Conservation (phyloP, 139 green algal species). For the Picochlorum costavermella region DNA sequence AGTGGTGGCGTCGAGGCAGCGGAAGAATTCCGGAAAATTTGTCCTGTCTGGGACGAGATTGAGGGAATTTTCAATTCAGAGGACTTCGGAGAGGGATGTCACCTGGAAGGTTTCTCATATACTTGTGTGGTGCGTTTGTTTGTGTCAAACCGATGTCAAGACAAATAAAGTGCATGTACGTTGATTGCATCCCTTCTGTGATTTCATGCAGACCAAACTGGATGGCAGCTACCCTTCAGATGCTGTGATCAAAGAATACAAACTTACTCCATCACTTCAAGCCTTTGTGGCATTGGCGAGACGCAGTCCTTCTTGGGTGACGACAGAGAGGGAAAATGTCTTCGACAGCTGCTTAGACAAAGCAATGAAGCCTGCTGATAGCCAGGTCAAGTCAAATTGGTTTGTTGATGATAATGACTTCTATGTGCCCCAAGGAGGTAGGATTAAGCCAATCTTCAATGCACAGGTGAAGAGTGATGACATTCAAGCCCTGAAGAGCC, state of each 20-base stretch:
- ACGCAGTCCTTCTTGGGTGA: neutral
- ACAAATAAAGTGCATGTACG: no score
- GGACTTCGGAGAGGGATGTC: neutral
- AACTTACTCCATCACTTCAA: neutral
- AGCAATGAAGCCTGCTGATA: neutral
- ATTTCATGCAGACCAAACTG: neutral
- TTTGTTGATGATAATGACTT: conserved; percentile 3
- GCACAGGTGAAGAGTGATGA: no score
- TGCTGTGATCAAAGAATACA: neutral
- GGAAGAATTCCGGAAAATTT: neutral
- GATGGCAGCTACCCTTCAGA: conserved; percentile 2
- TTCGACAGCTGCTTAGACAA: neutral
- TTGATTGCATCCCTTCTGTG: no score
- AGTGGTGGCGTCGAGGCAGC: neutral
- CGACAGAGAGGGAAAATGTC: neutral
- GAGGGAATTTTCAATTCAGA: neutral
- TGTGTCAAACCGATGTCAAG: no score
- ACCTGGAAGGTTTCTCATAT: no score
- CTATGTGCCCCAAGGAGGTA: neutral
- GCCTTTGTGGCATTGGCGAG: neutral
- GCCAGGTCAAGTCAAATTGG: neutral
- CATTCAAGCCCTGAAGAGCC: no score
- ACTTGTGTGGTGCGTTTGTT: no score
- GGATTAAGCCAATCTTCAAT: no score
- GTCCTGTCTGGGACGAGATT: neutral